Evolutionary conservation across 306 rosid genomes (phyloP), one percentile per base, ranked within the genome.

Genomic region (Arachis hypogaea): DNA sequence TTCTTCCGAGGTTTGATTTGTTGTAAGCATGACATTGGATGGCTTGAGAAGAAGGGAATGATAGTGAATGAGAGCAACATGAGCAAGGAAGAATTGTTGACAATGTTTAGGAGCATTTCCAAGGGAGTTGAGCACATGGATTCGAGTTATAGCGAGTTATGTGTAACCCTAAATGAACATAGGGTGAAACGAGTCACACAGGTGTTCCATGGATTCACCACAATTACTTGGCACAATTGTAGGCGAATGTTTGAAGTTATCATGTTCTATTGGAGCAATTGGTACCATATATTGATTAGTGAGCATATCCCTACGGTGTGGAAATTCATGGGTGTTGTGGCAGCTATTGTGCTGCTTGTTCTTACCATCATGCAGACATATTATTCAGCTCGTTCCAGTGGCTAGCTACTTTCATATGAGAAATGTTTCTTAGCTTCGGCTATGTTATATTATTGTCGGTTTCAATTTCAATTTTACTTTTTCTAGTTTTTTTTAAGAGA

Each of bases 351-450:
- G 3, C 63, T 78, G 4, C 62, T 78, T 22, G 63, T 78, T 46
- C 77, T 71, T 14, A 64, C 77, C 1, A 11, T 78, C 8, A 56
- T 78, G 77, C 82, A 78, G 14, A 78, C 82, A 11, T 78, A 78
- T 64, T 78, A 71, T 38, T 36, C 82, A 12, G 10, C 60, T 16
- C 38, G 38, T 0, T 33, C 38, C 0, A 33, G 38, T 33, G 38
- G 38, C 4, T 33, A 33, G 38, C 4, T 33, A 33, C 38, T 33
- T 18, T 18, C 22, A 18, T 18, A 18, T 18, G 22, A 18, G 22
- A 18, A 18, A 18, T 18, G 22, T 1, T 18, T 18, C 22, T 18
- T 18, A 18, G 22, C 22, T 18, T 18, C 22, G 1, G 22, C 10
- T 3, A 6, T 2, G 9, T 11, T 2, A 46, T 46, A 18, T 18